These are phyloP conservation scores for Myxozyma sirexii DNA, from an alignment of 805 yeast genomes.

Conservation along the genomic window DNA sequence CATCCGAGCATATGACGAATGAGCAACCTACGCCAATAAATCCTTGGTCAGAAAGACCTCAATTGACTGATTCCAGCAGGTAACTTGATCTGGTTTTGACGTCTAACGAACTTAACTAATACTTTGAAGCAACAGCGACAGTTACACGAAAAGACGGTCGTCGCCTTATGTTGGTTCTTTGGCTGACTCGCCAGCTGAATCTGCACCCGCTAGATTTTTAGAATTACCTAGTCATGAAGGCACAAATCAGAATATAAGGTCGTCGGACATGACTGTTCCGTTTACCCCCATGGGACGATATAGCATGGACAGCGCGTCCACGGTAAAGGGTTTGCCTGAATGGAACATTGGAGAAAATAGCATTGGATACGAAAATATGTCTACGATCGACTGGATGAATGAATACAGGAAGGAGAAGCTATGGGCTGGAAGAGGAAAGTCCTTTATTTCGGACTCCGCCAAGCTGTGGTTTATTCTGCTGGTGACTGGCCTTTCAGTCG, in stretches of 20 bases:
- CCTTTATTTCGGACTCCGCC: constrained; percentile 37
- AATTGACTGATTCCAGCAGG: not conserved
- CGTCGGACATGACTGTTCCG: not conserved
- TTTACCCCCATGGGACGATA: constrained; percentile 13
- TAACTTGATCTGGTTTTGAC: not conserved
- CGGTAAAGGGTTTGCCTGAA: constrained; percentile 14
- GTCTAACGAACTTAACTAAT: not conserved
- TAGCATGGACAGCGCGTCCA: constrained; percentile 23
- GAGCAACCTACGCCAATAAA: constrained; percentile 1
- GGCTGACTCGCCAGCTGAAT: not conserved
- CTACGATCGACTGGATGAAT: constrained; percentile 43
- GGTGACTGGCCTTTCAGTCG: constrained; percentile 70
- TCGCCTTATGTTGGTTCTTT: not conserved
- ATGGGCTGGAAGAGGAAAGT: constrained; percentile 9
- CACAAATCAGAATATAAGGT: not conserved
- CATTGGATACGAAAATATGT: constrained; percentile 30
- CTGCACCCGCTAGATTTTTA: not conserved
- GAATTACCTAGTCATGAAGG: not conserved
- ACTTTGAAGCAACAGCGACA: not conserved
- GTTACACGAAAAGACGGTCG: not conserved
- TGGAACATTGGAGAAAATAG: constrained; percentile 17
- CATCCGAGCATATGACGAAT: not conserved
- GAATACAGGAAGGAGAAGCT: constrained; percentile 41
- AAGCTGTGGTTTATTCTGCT: constrained; percentile 71
- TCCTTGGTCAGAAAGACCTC: constrained; percentile 8